Evolutionary conservation across 352 stramenopile genomes (phyloP), one percentile per base, ranked within the genome.

Genomic region (Chloridella minuta): DNA sequence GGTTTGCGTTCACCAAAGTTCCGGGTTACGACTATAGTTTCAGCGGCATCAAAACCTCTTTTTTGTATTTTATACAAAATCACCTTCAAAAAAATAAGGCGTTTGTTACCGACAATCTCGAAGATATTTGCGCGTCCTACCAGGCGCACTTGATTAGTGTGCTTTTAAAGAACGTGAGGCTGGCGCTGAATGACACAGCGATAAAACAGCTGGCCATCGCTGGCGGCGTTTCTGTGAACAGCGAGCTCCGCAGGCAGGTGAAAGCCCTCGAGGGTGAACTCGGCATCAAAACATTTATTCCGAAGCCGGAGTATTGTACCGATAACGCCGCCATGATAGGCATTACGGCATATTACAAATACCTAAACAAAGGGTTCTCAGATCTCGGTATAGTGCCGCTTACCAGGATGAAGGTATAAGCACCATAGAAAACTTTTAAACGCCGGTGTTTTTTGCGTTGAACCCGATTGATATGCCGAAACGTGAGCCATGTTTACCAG

Each of bases 11-110:
- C n/a, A 66, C 40, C 10, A 66, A 66, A n/a, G 40, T 66, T 66
- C 40, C 40, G 40, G 40, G 40, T 18, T n/a, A 66, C n/a, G 40
- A 66, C n/a, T 66, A 66, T n/a, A 66, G 40, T 66, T 66, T 66
- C n/a, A 66, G 40, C n/a, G 40, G 40, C 10, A 66, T 66, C 40
- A 66, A 66, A 66, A 66, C 40, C 40, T 66, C 40, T 66, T 66
- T 66, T 66, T n/a, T 66, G 40, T 66, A 66, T 66, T 66, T 66
- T 66, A 66, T 66, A 18, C 40, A 66, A n/a, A 66, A 66, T 66
- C 10, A 66, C 40, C 40, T 66, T 66, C 40, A 66, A n/a, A 66
- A 66, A n/a, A 66, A 66, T 66, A n/a, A 66, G n/a, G 10, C 10
- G 40, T 66, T 66, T 66, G 40, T 66, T 10, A n/a, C 40, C 10